These are phyloP conservation scores for Musa schizocarpa DNA, from an alignment of 176 grass and related monocot species.

Conservation along the genomic window DNA sequence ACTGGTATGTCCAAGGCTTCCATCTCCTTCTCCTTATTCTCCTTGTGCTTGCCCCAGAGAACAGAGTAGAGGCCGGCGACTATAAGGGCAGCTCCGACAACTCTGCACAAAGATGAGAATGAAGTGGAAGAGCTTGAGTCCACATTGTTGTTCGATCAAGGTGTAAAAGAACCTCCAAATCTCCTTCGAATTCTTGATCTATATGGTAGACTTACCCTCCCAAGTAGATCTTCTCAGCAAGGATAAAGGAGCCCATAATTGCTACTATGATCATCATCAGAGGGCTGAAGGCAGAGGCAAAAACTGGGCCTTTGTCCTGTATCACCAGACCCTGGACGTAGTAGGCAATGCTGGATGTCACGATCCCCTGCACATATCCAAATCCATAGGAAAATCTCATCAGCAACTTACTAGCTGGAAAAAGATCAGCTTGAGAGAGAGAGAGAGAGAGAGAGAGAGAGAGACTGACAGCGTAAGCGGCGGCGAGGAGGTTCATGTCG, in stretches of 20 bases:
- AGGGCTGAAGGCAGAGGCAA: conserved; percentile 94
- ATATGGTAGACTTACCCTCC: conserved; percentile 45
- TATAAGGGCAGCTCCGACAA: conserved; percentile 63
- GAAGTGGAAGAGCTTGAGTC: background rate
- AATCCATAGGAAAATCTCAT: background rate
- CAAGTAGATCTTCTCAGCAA: conserved; percentile 89
- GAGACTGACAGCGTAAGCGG: conserved; percentile 79
- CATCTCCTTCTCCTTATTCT: conserved; percentile 52
- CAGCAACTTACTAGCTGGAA: background rate
- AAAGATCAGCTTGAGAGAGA: background rate
- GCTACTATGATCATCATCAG: conserved; percentile 99
- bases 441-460: conserved; percentile 1
- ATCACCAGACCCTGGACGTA: conserved; percentile 98
- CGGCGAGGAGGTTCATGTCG: conserved; percentile 98
- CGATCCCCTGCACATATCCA: conserved; percentile 59
- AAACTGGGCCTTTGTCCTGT: conserved; percentile 67
- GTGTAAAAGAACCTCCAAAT: no score
- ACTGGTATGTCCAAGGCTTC: conserved; percentile 56
- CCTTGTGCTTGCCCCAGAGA: conserved; percentile 96
- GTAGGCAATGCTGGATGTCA: conserved; percentile 99
- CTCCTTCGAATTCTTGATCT: background rate
- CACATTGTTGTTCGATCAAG: background rate
- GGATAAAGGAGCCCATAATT: conserved; percentile 97
- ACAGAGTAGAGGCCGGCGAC: conserved; percentile 81
- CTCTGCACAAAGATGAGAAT: conserved; percentile 38